Evolutionary conservation across 1,284 basidiomycete species (phyloP), one percentile per base, ranked within the genome.

Genomic region (Rhodotorula sp.): DNA sequence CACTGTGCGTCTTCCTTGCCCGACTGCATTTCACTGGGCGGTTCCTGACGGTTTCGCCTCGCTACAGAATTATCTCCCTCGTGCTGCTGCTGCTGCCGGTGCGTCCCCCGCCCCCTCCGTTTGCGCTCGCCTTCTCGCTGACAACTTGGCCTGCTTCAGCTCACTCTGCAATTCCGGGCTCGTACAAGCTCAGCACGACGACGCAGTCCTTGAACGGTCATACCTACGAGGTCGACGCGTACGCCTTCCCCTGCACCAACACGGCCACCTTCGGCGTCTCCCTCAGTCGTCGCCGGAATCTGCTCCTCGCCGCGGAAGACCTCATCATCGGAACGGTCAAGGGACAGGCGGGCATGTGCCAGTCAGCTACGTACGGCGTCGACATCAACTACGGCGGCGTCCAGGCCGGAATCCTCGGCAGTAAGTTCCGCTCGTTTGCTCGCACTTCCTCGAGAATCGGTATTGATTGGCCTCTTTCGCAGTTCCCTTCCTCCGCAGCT

Each of bases 401-500:
- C 13, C 13, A 22, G 16, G 34, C 28, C 4, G 57, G 50, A 1
- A 51, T 65, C 15, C 50, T 65, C 10, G 63, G 63, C 11, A n/a
- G 63, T 65, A 40, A 13, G 63, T 57, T 7, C 10, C 34, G 34
- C 5, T 5, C 5, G 34, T 6, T 34, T 34, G 6, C 34, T 34
- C 34, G n/a, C n/a, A 34, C 34, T 34, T 34, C 34, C 34, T 34
- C 34, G 34, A 34, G 10, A 34, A 10, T 5, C 34, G 34, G 34
- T 34, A 10, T 28, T 3, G 30, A 8, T 3, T n/a, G 3, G 13
- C n/a, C 31, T 50, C 20, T 10, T 13, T 20, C 30, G 20, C 56
- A 64, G 63, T 30, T 9, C 34, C 26, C 28, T 59, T 58, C 56
- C 62, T 64, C 20, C 48, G 48, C 34, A 51, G 15, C 18, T 10